Evolutionary conservation across 371 early-diverging fungal genomes (phyloP).

Genomic region (Haplosporangium sp.): DNA sequence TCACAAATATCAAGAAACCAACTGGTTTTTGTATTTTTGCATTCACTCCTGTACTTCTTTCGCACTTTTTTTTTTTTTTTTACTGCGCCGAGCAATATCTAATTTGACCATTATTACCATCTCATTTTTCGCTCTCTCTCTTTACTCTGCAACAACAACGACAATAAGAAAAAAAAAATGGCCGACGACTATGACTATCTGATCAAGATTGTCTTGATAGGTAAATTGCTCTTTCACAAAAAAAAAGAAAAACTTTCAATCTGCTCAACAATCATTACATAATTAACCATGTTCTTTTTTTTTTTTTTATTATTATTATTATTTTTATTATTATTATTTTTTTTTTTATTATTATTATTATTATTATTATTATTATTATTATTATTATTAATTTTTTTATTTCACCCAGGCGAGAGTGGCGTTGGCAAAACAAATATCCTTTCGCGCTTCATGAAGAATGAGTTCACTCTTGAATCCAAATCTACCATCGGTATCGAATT

Average conservation of each 20-base stretch:
- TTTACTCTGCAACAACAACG: not conserved
- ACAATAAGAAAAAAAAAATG: no score
- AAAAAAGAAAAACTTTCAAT: not conserved
- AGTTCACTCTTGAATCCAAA: constrained; percentile 45
- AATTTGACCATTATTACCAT: not conserved
- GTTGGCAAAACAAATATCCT: constrained; percentile 64
- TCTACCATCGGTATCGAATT: constrained; percentile 63
- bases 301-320: no score
- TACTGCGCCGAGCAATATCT: not conserved
- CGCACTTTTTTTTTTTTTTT: constrained; percentile 4
- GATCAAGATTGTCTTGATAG: constrained; percentile 63
- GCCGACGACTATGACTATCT: constrained; percentile 65
- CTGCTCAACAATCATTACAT: no score
- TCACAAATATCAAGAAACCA: no score
- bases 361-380: no score
- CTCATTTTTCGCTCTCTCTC: not conserved
- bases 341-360: no score
- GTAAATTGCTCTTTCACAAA: constrained; percentile 4
- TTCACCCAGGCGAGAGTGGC: constrained; percentile 54
- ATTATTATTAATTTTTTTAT: no score
- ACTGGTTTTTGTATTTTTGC: not conserved
- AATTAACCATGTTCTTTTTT: no score
- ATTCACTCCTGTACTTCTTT: constrained; percentile 1
- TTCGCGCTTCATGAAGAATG: constrained; percentile 58
- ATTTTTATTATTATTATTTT: no score